Base-by-base conservation (phyloP, 2,329 filamentous ascomycete species). In the Nannizzia gypsea region DNA sequence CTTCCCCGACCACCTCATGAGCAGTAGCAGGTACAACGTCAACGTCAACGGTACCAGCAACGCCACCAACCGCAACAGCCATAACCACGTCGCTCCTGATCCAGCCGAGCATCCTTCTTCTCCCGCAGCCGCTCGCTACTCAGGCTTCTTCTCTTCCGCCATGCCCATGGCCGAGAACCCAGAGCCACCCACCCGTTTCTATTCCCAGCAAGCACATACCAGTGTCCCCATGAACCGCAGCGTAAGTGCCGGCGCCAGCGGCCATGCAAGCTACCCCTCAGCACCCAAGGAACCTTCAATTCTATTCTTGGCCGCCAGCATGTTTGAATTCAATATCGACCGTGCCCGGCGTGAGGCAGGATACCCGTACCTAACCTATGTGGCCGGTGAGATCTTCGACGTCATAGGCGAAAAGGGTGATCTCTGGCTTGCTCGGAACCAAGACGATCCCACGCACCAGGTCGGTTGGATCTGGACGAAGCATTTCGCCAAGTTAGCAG, bases 391-490 rank as follows among this genome's bases (percentile, higher is more conserved):
- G 82, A 89, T 92, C 64, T 92, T 92, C 68, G 88, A 92, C 75
- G 87, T 99, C 58, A 90, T 99, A 69, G 93, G 87, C 31, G 91
- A 96, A 73, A 96, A 96, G 72, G 93, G 93, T 64, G 93, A 99
- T 77, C 81, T 97, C 56, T 99, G 93, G 93, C 83, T 99, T 60
- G 93, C 93, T 58, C 90, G 90, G 73, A 99, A 99, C 71, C 93
- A 99, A 75, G 93, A 99, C 69, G 93, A 99, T 72, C 77, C 84
- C 1, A 80, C 78, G 9, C 82, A 87, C 64, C 81, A 85, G 64
- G 85, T 97, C 36, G 93, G 93, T 57, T 99, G 93, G 93, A 96
- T 99, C 68, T 99, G 93, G 93, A 95, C 91, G 68, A 96, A 96
- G 73, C 93, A 99, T 76, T 99, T 99, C 78, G 87, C 87, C 46